A percentile compares a stretch with the other conserved stretches of the same genome.
Conservation (phyloP, 768 basidiomycete genomes). For the Kwoniella newhampshirensis region DNA sequence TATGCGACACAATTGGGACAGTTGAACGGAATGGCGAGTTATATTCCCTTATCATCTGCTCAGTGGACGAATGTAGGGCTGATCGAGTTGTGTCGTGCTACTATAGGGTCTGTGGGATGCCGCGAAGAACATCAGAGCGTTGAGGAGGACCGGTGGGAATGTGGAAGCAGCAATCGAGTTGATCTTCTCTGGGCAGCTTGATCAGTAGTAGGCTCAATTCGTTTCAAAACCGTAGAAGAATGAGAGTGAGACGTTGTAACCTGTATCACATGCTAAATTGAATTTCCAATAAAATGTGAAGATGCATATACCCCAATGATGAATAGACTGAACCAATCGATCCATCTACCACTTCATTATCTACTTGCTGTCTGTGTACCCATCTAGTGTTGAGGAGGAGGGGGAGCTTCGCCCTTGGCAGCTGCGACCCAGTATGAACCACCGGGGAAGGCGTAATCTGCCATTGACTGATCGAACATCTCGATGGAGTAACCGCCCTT, state of each 20-base stretch:
- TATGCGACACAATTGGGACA: conserved; percentile 68
- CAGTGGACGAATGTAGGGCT: background rate
- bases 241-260: background rate
- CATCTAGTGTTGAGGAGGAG: background rate
- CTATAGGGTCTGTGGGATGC: conserved; percentile 70
- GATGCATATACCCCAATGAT: conserved; percentile 9
- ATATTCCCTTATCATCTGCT: background rate
- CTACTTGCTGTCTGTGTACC: background rate
- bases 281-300: background rate
- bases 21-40: conserved; percentile 79
- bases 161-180: conserved; percentile 91
- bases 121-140: conserved; percentile 80
- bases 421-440: conserved; percentile 71
- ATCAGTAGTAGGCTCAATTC: background rate
- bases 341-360: background rate
- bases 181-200: conserved; percentile 67
- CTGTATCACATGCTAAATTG: too few relatives aligned
- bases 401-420: conserved; percentile 34
- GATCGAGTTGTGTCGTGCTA: background rate
- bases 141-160: conserved; percentile 88
- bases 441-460: conserved; percentile 79
- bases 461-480: conserved; percentile 78
- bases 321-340: background rate
- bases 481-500: conserved; percentile 81
- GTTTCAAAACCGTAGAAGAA: background rate